Conservation (phyloP, 1,284 basidiomycete species). For the Pseudozyma thailandica region DNA sequence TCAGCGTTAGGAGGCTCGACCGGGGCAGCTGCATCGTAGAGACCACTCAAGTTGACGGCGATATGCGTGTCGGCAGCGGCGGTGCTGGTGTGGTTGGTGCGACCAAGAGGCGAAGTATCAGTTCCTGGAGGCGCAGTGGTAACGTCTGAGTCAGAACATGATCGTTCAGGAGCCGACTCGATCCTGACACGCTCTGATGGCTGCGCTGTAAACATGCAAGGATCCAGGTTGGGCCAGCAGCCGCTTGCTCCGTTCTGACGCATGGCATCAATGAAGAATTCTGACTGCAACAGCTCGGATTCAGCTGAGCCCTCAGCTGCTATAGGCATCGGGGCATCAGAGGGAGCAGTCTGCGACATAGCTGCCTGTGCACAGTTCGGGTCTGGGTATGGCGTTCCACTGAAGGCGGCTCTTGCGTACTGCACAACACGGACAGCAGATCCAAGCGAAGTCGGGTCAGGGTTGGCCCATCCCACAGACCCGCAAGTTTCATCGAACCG, state of each 20-base stretch:
- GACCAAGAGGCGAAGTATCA: constrained; percentile 8
- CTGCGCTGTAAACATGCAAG: constrained; percentile 18
- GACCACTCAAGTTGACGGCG: constrained; percentile 17
- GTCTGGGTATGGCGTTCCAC: constrained; percentile 2
- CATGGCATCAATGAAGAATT: constrained; percentile 29
- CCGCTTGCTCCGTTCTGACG: neutral
- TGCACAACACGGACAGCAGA: neutral
- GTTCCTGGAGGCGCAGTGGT: neutral
- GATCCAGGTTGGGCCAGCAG: constrained; percentile 16
- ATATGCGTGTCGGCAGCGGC: constrained; percentile 19
- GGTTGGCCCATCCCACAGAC: neutral
- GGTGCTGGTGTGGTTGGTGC: constrained; percentile 2
- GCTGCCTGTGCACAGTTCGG: neutral
- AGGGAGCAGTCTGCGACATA: constrained; percentile 3
- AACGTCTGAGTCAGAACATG: neutral
- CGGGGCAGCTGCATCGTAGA: constrained; percentile 16
- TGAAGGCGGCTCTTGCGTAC: constrained; percentile 3
- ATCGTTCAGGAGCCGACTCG: constrained; percentile 10
- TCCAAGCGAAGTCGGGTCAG: neutral
- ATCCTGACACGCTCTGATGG: constrained; percentile 24
- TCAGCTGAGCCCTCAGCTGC: neutral
- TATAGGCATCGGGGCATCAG: neutral
- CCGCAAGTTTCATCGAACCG: neutral
- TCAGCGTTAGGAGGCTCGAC: constrained; percentile 17
- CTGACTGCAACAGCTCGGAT: constrained; percentile 23